Evolutionary conservation across 2,329 filamentous ascomycete species (phyloP).

Genomic region (Escovopsis weberi): DNA sequence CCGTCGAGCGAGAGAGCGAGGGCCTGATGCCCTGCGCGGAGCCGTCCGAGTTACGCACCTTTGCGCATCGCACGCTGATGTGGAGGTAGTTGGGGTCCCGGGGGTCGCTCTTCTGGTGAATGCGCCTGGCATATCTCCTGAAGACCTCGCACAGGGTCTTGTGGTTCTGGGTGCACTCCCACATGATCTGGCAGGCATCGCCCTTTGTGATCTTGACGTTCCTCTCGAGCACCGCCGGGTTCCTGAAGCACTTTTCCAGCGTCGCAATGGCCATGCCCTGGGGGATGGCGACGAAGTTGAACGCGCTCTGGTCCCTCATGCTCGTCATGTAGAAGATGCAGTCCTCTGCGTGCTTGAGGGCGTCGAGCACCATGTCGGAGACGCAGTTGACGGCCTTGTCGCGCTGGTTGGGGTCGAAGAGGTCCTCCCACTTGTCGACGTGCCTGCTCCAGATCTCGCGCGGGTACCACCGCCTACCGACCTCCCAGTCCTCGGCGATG

Average conservation of each 20-base stretch:
- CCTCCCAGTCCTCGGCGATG: conserved; percentile 75
- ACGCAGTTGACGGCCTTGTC: conserved; percentile 69
- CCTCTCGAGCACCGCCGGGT: conserved; percentile 68
- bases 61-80: conserved; percentile 81
- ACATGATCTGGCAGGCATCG: conserved; percentile 81
- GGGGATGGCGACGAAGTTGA: conserved; percentile 97
- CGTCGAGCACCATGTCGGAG: conserved; percentile 89
- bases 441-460: conserved; percentile 96
- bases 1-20: too few species aligned
- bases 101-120: conserved; percentile 88
- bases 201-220: conserved; percentile 97
- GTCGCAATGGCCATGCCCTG: conserved; percentile 97
- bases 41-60: conserved; percentile 35
- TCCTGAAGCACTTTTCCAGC: conserved; percentile 81
- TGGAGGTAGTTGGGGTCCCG: conserved; percentile 83
- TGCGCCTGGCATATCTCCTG: conserved; percentile 59
- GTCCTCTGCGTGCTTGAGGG: conserved; percentile 74
- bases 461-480: conserved; percentile 85
- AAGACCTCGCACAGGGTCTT: conserved; percentile 70
- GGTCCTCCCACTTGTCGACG: conserved; percentile 74
- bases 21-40: too few species aligned
- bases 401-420: conserved; percentile 70
- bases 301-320: conserved; percentile 88
- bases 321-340: conserved; percentile 97
- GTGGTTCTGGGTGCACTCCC: conserved; percentile 83